phyloP scores from a whole-genome alignment of 2,329 filamentous ascomycete species.

The Hypoxylon sp. region DNA sequence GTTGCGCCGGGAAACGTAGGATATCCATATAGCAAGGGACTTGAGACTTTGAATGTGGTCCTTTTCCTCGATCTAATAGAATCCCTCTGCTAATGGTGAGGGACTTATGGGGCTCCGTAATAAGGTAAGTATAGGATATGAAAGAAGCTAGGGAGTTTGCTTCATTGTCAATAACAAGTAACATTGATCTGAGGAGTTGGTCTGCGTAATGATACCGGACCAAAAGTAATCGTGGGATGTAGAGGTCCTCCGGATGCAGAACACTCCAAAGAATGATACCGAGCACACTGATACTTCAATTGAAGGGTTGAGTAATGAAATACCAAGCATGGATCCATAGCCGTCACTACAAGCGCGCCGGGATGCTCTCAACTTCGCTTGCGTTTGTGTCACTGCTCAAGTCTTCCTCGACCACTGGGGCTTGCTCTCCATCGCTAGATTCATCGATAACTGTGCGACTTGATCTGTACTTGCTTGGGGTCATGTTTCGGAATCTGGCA shows the following conservation, averaged over 20 bases:
- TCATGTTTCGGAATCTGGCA: not conserved
- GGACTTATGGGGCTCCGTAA: too few relatives aligned
- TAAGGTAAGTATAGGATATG: too few relatives aligned
- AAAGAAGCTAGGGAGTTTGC: too few relatives aligned
- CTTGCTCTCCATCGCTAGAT: slow-evolving; percentile 25
- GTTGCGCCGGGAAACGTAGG: not conserved
- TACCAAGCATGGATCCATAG: not conserved
- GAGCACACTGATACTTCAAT: not conserved
- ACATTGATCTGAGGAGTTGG: too few relatives aligned
- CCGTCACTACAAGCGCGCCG: slow-evolving; percentile 40
- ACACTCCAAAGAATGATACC: not conserved
- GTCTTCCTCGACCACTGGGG: slow-evolving; percentile 27
- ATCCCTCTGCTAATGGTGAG: too few relatives aligned
- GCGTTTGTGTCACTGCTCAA: slow-evolving; percentile 53
- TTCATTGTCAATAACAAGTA: too few relatives aligned
- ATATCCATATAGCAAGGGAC: not conserved
- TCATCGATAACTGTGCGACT: slow-evolving; percentile 8
- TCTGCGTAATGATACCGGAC: not conserved
- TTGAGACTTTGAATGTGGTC: not conserved
- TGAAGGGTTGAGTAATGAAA: not conserved
- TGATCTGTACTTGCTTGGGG: slow-evolving; percentile 8
- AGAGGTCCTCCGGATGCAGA: not conserved
- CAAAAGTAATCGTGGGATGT: not conserved
- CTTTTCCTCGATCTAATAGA: not conserved
- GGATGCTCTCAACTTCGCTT: slow-evolving; percentile 51